A percentile compares a stretch with the other conserved stretches of the same genome.
phyloP scores from a whole-genome alignment of 495 filamentous ascomycete species.

The Staphylotrichum longicolle region DNA sequence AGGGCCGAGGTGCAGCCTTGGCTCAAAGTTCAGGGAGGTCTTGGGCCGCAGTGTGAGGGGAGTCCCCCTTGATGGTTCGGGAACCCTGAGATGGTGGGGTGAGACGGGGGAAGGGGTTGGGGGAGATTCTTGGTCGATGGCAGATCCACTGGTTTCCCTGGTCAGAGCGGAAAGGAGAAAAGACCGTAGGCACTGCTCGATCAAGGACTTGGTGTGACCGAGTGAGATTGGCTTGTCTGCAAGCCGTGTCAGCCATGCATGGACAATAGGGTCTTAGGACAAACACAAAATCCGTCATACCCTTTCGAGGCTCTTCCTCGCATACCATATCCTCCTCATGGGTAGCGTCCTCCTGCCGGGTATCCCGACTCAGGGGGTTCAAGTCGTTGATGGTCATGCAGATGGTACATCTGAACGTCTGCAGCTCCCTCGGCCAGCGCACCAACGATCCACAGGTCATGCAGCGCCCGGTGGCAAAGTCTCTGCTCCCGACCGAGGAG shows the following conservation, averaged over 20 bases:
- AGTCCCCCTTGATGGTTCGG: background rate
- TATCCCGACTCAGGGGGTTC: slow-evolving; percentile 41
- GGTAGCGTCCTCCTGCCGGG: slow-evolving; percentile 13
- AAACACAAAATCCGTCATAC: background rate
- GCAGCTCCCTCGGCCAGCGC: slow-evolving; percentile 75
- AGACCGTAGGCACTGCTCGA: slow-evolving; percentile 31
- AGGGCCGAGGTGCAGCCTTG: slow-evolving; percentile 3
- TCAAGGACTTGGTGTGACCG: slow-evolving; percentile 33
- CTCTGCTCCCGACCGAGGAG: slow-evolving; percentile 34
- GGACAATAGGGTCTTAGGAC: too few relatives aligned
- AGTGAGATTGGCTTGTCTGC: slow-evolving; percentile 32
- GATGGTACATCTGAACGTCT: slow-evolving; percentile 76
- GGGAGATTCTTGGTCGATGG: slow-evolving; percentile 6
- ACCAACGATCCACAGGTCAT: slow-evolving; percentile 79
- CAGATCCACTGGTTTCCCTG: slow-evolving; percentile 7
- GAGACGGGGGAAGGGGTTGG: background rate
- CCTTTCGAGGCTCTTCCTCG: slow-evolving; percentile 19
- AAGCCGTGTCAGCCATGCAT: slow-evolving; percentile 7
- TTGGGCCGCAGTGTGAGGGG: slow-evolving; percentile 10
- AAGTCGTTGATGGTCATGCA: slow-evolving; percentile 88
- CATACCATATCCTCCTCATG: slow-evolving; percentile 4
- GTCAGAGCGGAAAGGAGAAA: slow-evolving; percentile 26
- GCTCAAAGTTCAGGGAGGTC: background rate
- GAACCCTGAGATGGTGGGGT: slow-evolving; percentile 1
- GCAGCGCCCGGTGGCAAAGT: slow-evolving; percentile 68